A percentile compares a stretch with the other conserved stretches of the same genome.
These are phyloP conservation scores for Xylaria multiplex DNA, from an alignment of 2,329 filamentous ascomycete species.

Conservation along the genomic window DNA sequence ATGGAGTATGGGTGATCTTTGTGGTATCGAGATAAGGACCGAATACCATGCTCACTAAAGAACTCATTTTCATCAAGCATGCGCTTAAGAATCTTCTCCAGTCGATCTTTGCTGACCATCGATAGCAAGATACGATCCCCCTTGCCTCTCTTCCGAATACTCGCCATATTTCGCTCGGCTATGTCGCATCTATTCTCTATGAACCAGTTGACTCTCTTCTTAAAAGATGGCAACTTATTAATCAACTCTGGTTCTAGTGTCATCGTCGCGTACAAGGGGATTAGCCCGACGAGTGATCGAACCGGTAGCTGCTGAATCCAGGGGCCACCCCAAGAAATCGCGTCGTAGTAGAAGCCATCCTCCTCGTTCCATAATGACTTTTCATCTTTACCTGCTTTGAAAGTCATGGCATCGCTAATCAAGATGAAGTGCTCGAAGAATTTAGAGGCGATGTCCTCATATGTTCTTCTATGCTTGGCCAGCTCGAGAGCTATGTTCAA, in stretches of 20 bases:
- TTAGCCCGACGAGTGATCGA: constrained; percentile 89
- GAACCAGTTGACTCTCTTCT: constrained; percentile 94
- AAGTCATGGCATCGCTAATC: constrained; percentile 97
- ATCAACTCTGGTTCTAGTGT: constrained; percentile 94
- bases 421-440: constrained; percentile 99
- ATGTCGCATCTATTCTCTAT: constrained; percentile 86
- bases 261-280: constrained; percentile 90
- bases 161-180: constrained; percentile 93
- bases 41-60: constrained; percentile 87
- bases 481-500: constrained; percentile 95
- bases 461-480: constrained; percentile 92
- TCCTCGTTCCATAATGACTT: constrained; percentile 95
- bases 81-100: constrained; percentile 85
- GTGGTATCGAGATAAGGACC: constrained; percentile 91
- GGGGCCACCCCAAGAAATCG: constrained; percentile 93
- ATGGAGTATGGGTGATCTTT: constrained; percentile 91
- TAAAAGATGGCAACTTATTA: constrained; percentile 91
- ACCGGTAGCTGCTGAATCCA: constrained; percentile 94
- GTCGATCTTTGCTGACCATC: constrained; percentile 90
- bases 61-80: constrained; percentile 98
- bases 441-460: constrained; percentile 96
- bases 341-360: constrained; percentile 98
- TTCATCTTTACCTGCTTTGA: constrained; percentile 76
- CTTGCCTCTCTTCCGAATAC: constrained; percentile 89
- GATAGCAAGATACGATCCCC: constrained; percentile 87